Evolutionary conservation across 2,329 filamentous ascomycete genomes (phyloP).

Genomic region (Talaromyces albobiverticillius): DNA sequence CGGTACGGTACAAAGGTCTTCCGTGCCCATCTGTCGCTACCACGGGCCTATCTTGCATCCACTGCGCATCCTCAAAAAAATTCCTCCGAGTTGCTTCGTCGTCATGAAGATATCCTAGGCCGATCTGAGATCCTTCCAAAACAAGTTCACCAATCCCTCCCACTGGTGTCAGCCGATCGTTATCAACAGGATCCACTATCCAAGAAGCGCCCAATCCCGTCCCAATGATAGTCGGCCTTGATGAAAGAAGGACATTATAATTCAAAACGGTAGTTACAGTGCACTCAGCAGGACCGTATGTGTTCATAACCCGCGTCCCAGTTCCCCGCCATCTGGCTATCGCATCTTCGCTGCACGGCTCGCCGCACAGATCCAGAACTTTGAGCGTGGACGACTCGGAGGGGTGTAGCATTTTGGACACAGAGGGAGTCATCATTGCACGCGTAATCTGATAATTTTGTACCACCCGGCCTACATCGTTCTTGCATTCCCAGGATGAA

Average conservation of each 20-base stretch:
- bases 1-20: conserved; percentile 33
- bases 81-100: conserved; percentile 30
- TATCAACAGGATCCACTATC: conserved; percentile 39
- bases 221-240: not conserved
- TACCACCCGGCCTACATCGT: not conserved
- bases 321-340: not conserved
- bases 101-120: conserved; percentile 45
- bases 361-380: conserved; percentile 5
- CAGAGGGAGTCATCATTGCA: not conserved
- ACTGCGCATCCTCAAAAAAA: conserved; percentile 37
- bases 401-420: not conserved
- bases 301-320: not conserved
- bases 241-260: not conserved
- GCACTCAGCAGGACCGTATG: conserved; percentile 8
- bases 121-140: conserved; percentile 38
- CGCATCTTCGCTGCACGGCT: not conserved
- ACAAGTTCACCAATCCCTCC: conserved; percentile 48
- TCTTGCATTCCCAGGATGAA: conserved; percentile 6
- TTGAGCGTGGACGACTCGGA: not conserved
- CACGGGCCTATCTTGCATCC: too few relatives aligned
- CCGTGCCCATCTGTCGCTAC: conserved; percentile 20
- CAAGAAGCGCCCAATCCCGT: conserved; percentile 26
- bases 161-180: conserved; percentile 37
- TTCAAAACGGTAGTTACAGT: not conserved
- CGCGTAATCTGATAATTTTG: not conserved